Base-by-base conservation (phyloP, 176 grass and related monocot genomes). In the Carex littledalei region DNA sequence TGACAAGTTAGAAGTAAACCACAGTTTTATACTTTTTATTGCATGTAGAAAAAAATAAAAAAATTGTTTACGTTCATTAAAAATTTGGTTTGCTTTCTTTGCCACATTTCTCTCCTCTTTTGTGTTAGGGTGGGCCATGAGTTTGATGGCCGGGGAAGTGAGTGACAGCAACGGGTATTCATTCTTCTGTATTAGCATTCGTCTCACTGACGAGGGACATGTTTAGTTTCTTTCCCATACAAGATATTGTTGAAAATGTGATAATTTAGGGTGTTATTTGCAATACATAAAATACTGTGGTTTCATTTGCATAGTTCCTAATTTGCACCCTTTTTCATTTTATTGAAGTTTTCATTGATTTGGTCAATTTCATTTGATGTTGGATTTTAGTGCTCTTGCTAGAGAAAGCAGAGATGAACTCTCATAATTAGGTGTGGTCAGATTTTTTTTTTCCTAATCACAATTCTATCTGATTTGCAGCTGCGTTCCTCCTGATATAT, bases 151-250 rank as follows among this genome's bases (percentile, higher is more conserved):
- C 52, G 80, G 89, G 32, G 90, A 93, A 72, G 66, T 76, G 4
- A 82, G 85, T 57, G 86, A 89, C 62, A 98, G 91, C 74, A 85
- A 84, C 12, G 83, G 94, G 61, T 98, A 89, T 80, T 95, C 95
- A 17, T 98, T 98, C 87, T 95, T 98, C 81, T 81, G 71, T 78
- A 80, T 98, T 64, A 68, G 83, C 91, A 94, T 98, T 80, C 80
- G 87, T 84, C 93, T 98, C 67, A 95, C 95, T 73, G 93, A 98
- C 79, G 87, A 86, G 86, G 95, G 95, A 63, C 95, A 95, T 81
- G 93, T 91, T 98, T 37, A 87, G 78, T 84, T 85, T 26, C 49
- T 57, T 82, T 29, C 75, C 65, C 17, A 5, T 31, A 71, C 50
- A 57, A 74, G 50, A 5, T 18, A 18, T 63, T 64, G 56, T 87